phyloP scores from a whole-genome alignment of 768 basidiomycete species.

The Trametes meyenii region DNA sequence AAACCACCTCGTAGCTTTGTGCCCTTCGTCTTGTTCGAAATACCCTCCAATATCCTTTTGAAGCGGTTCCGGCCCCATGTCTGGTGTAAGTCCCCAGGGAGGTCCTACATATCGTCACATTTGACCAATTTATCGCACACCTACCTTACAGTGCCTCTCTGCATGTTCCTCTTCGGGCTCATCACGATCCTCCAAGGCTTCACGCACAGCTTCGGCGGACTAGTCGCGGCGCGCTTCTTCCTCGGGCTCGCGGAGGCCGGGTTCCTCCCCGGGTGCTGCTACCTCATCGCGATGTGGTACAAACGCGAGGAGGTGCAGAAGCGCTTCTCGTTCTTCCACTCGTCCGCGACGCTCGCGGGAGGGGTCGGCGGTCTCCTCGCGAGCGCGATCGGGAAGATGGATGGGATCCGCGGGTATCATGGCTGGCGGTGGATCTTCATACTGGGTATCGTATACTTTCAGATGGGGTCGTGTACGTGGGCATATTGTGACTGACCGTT shows the following conservation, averaged over 20 bases:
- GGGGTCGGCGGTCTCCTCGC: constrained; percentile 40
- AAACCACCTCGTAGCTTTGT: constrained; percentile 27
- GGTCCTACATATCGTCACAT: neutral
- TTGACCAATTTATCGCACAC: neutral
- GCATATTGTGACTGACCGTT: neutral
- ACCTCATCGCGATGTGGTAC: constrained; percentile 43
- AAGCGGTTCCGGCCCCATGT: constrained; percentile 41
- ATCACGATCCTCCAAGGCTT: constrained; percentile 38
- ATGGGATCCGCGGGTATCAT: constrained; percentile 32
- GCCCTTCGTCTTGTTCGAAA: constrained; percentile 39
- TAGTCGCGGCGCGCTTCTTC: constrained; percentile 38
- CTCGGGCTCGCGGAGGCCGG: constrained; percentile 2
- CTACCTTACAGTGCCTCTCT: constrained; percentile 32
- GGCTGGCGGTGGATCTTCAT: constrained; percentile 41
- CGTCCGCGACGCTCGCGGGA: constrained; percentile 43
- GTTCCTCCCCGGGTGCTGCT: constrained; percentile 38
- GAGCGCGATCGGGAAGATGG: constrained; percentile 38
- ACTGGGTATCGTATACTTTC: constrained; percentile 23
- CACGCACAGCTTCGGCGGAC: constrained; percentile 37
- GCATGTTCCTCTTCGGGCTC: constrained; percentile 42
- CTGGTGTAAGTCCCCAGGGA: constrained; percentile 29
- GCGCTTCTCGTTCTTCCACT: constrained; percentile 42
- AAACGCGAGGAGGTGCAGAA: constrained; percentile 40
- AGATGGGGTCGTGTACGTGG: neutral
- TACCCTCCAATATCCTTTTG: constrained; percentile 39